phyloP scores from a whole-genome alignment of 140 eudicot genomes.

The Artemisia princeps region DNA sequence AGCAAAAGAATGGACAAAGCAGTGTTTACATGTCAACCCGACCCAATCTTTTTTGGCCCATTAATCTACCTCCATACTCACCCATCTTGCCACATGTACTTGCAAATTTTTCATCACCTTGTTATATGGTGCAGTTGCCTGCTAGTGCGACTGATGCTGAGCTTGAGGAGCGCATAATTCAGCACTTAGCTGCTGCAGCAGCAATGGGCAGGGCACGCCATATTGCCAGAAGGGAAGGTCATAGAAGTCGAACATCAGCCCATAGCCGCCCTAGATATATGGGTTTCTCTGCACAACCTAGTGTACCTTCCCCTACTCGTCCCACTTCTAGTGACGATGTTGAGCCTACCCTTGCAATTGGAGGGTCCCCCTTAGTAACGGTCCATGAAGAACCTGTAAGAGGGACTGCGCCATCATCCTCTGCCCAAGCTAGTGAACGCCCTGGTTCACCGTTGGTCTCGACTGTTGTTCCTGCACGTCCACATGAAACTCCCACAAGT shows the following conservation, averaged over 20 bases:
- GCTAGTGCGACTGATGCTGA: conserved; percentile 80
- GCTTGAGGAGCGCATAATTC: conserved; percentile 94
- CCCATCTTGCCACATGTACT: background rate
- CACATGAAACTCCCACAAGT: conserved; percentile 46
- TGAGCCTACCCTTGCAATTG: conserved; percentile 28
- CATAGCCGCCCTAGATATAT: conserved; percentile 63
- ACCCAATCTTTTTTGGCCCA: background rate
- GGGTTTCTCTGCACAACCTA: conserved; percentile 71
- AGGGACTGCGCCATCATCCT: no score
- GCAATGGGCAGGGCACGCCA: conserved; percentile 98
- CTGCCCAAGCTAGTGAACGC: no score
- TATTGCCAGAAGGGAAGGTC: conserved; percentile 79
- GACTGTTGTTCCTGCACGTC: conserved; percentile 40
- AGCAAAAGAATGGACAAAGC: background rate
- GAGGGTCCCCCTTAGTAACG: conserved; percentile 22
- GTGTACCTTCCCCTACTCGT: conserved; percentile 43
- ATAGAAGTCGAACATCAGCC: conserved; percentile 55
- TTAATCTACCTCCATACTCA: no score
- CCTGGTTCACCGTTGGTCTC: conserved; percentile 38
- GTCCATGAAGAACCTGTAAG: conserved; percentile 38
- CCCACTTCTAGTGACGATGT: conserved; percentile 41
- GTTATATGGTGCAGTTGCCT: conserved; percentile 53
- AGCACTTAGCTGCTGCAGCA: conserved; percentile 97
- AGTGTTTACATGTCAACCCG: background rate
- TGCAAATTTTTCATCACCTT: background rate